A percentile compares a stretch with the other conserved stretches of the same genome.
phyloP scores from a whole-genome alignment of 345 rosid species.

The Camelina neglecta region DNA sequence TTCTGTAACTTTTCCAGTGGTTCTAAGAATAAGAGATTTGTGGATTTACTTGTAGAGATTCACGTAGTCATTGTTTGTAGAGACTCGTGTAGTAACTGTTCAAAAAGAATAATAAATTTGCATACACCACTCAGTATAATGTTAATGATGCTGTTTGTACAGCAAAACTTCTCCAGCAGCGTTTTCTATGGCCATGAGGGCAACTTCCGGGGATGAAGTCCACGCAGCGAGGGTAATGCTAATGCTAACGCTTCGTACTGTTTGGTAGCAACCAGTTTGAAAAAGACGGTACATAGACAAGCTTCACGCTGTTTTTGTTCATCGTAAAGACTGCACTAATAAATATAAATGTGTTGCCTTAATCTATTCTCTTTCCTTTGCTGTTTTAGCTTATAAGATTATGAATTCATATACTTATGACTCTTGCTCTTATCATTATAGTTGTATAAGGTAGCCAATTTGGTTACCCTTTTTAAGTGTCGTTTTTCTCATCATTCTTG shows the following conservation, averaged over 20 bases:
- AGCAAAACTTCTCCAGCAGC: conserved; percentile 76
- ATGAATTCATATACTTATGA: not conserved
- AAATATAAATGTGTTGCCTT: conserved; percentile 33
- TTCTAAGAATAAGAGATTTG: not conserved
- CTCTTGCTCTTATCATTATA: conserved; percentile 2
- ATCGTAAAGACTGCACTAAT: conserved; percentile 69
- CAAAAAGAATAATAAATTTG: not conserved
- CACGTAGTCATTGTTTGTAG: not conserved
- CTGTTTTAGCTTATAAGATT: conserved; percentile 1
- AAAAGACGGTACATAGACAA: conserved; percentile 66
- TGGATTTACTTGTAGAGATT: not conserved
- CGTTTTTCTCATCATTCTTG: no score
- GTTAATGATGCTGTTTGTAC: conserved; percentile 31
- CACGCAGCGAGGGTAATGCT: conserved; percentile 62
- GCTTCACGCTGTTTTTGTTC: conserved; percentile 78
- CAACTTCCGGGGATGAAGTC: conserved; percentile 91
- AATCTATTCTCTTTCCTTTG: not conserved
- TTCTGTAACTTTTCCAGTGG: not conserved
- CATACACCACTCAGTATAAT: not conserved
- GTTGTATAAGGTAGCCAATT: not conserved
- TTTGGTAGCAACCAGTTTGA: conserved; percentile 81
- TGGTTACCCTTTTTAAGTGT: no score
- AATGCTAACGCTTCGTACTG: conserved; percentile 39
- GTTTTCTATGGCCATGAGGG: conserved; percentile 80
- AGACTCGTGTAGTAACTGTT: not conserved